Evolutionary conservation across 441 rosid species (phyloP).

Genomic region (Adansonia rubrostipa): DNA sequence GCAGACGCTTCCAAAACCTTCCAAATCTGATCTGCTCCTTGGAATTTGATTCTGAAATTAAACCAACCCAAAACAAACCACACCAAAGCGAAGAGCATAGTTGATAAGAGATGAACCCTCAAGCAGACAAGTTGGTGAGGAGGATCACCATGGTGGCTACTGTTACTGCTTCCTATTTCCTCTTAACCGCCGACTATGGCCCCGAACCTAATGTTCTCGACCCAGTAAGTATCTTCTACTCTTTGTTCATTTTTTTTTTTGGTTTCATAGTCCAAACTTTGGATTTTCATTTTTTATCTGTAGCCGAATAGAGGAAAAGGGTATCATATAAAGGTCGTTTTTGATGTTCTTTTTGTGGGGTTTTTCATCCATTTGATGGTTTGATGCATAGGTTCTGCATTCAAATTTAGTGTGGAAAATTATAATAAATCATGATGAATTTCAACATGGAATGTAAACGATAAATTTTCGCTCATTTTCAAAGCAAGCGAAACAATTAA

Average conservation of each 20-base stretch:
- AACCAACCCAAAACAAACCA: too few relatives aligned
- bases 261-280: background rate
- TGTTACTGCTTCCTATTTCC: conserved; percentile 78
- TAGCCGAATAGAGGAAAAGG: background rate
- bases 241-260: background rate
- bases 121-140: conserved; percentile 75
- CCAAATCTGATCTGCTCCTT: background rate
- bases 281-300: conserved; percentile 1
- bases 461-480: background rate
- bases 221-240: conserved; percentile 51
- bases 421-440: conserved; percentile 14
- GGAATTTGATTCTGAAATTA: background rate
- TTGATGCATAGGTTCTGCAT: background rate
- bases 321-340: background rate
- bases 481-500: background rate
- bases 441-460: background rate
- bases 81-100: background rate
- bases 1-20: background rate
- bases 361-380: conserved; percentile 15
- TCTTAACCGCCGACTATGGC: conserved; percentile 86
- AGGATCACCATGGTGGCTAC: conserved; percentile 88
- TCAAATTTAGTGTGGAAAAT: background rate
- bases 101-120: conserved; percentile 52
- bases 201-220: conserved; percentile 82
- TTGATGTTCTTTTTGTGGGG: background rate